phyloP scores from a whole-genome alignment of 208 protist species.

The Kentomonas sorsogonicus region DNA sequence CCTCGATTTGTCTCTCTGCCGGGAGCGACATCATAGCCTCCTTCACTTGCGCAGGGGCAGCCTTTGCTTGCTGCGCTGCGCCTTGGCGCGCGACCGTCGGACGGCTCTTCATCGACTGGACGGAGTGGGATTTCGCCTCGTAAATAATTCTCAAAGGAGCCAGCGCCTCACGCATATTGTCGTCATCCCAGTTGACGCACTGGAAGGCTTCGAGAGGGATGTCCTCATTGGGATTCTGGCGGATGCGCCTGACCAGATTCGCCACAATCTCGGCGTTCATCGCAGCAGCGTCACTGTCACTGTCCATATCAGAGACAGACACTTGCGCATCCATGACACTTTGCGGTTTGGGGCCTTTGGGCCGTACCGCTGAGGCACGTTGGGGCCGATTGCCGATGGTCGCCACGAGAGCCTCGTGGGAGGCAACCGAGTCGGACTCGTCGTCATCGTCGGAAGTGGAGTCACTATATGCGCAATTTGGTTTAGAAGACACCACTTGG shows the following conservation, averaged over 20 bases:
- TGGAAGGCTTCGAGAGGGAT: slow-evolving; percentile 32
- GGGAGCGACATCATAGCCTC: slow-evolving; percentile 34
- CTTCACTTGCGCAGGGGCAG: no score
- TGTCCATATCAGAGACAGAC: slow-evolving; percentile 14
- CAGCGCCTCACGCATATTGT: slow-evolving; percentile 35
- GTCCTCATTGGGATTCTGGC: slow-evolving; percentile 17
- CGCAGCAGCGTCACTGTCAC: slow-evolving; percentile 26
- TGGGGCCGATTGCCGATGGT: no score
- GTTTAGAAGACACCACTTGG: slow-evolving; percentile 2
- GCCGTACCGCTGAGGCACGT: no score
- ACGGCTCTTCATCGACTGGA: slow-evolving; percentile 18
- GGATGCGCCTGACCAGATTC: slow-evolving; percentile 26
- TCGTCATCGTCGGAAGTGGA: slow-evolving; percentile 15
- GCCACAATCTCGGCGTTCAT: slow-evolving; percentile 43
- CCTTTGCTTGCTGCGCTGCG: slow-evolving; percentile 6
- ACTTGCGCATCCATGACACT: slow-evolving; percentile 13
- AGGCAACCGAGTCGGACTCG: slow-evolving; percentile 8
- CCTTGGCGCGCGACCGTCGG: slow-evolving; percentile 1
- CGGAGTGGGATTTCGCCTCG: slow-evolving; percentile 39
- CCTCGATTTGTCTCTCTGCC: slow-evolving; percentile 23
- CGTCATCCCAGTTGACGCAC: slow-evolving; percentile 45
- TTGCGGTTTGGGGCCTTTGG: slow-evolving; percentile 13
- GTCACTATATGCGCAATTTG: no score
- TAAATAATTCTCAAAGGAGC: slow-evolving; percentile 31
- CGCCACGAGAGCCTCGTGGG: slow-evolving; percentile 12